Base-by-base conservation (phyloP, 805 yeast species). In the Lipomyces yamadae region DNA sequence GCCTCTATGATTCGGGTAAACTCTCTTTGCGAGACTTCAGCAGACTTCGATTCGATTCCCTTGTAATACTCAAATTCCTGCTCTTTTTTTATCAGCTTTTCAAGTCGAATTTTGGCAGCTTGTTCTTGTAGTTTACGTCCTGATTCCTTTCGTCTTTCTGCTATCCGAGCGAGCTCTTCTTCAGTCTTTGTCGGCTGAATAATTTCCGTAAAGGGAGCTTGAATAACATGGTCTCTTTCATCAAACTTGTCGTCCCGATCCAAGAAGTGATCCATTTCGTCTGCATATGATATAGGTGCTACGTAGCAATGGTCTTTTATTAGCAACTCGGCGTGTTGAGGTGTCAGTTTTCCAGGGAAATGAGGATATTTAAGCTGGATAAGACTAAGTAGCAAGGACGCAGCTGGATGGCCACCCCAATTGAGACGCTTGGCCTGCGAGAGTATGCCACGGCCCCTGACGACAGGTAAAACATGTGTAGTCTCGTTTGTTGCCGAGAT, bases 121-220 rank as follows among this genome's bases (percentile, higher is more conserved):
- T 92, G 97, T 74, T 91, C 96, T 78, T 95, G 98, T 68, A 96
- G 81, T 70, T 96, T 83, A 70, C 88, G 85, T 7, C 98, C 98
- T 69, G 89, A 90, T 75, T 92, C 97, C 72, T 85, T 84, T 67
- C 97, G 84, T 75, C 89, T 88, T 71, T 89, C 94, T 0, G 93
- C 88, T 70, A 90, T 92, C 33, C 84, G 77, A 29, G 85, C 86
- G 33, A 93, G 77, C 75, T 94, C 98, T 76, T 91, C 97, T 67
- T 89, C 95, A 0, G 92, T 80, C 75, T 93, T 93, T 75, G 88
- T 91, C 56, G 85, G 86, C 61, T 85, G 88, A 7, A 85, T 81
- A 1, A 85, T 83, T 67, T 85, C 90, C 1, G 86, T 83, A 64
- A 89, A 86, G 0, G 97, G 96, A 1, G 92, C 92, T 76, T 95